Evolutionary conservation across 1,139 yeast species (phyloP), one percentile per base, ranked within the genome.

Genomic region (Lodderomyces parapsilosis): DNA sequence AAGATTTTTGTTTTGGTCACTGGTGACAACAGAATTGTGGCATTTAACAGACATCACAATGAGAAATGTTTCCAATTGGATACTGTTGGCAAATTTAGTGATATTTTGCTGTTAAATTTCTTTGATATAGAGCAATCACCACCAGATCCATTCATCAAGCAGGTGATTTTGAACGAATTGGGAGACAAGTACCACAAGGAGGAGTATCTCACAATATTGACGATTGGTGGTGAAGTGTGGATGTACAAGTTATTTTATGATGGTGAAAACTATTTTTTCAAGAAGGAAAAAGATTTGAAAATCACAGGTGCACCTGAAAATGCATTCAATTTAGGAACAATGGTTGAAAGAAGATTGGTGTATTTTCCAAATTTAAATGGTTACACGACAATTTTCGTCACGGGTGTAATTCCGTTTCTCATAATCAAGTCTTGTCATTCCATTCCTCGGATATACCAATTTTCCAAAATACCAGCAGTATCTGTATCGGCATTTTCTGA

Each of bases 241-340:
- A 67, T 86, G 49, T 89, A 89, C 59, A 80, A 81, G 53, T 65
- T 83, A 35, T 78, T 69, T 46, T 71, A 70, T 50, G 81, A 75
- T 55, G 76, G 80, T 4, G 76, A 72, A 37, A 72, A 71, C 49
- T 74, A 69, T 51, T 67, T 72, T 47, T 69, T 83, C 41, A 55
- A 64, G 32, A 78, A 80, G 56, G 73, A 74, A 24, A 71, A 76
- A 46, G 80, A 80, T 48, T 52, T 69, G 28, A 55, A 62, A 3
- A 62, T 72, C 25, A 81, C 89, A 1, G 94, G 93, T 43, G 93
- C 93, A 1, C 91, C 93, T 1, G 84, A 80, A 45, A 84, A 84
- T 58, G 85, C 90, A 0, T 84, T 81, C 55, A 74, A 86, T 1
- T 71, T 76, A 42, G 87, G 88, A 24, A 86, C 89, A 0, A 71